These are phyloP conservation scores for Coniosporium apollinis DNA, from an alignment of 495 filamentous ascomycete genomes.

Conservation along the genomic window DNA sequence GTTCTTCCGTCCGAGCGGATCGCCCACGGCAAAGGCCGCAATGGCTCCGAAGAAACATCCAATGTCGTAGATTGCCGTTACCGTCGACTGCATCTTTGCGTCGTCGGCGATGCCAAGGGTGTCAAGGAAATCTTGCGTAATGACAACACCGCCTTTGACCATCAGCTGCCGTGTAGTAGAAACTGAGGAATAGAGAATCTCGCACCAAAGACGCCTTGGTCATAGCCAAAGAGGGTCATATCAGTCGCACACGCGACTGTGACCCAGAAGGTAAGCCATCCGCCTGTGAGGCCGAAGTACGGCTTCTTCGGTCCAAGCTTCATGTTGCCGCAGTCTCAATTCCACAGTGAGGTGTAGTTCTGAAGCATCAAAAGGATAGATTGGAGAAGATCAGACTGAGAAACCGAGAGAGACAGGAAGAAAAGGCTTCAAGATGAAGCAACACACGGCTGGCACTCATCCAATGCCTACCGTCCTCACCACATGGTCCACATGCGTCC, in stretches of 20 bases:
- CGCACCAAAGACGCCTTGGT: slow-evolving; percentile 21
- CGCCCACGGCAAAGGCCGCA: slow-evolving; percentile 6
- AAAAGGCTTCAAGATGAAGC: too few species aligned
- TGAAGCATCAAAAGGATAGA: too few species aligned
- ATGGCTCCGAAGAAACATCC: slow-evolving; percentile 16
- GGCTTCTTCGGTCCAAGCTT: too few species aligned
- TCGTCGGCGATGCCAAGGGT: slow-evolving; percentile 9
- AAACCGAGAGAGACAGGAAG: too few species aligned
- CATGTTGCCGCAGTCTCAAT: too few species aligned
- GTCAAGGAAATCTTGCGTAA: slow-evolving; percentile 16
- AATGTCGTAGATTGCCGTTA: slow-evolving; percentile 13
- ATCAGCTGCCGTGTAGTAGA: background rate
- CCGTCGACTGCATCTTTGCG: slow-evolving; percentile 3
- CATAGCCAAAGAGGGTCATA: slow-evolving; percentile 22
- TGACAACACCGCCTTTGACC: slow-evolving; percentile 15
- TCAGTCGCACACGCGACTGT: slow-evolving; percentile 17
- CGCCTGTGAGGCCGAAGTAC: slow-evolving; percentile 12
- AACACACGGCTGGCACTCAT: too few species aligned
- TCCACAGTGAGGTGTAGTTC: too few species aligned
- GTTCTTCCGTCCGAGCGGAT: slow-evolving; percentile 14
- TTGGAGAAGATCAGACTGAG: too few species aligned
- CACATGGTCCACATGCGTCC: too few species aligned
- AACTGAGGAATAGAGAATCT: too few species aligned
- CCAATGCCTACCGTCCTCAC: too few species aligned
- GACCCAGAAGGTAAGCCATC: slow-evolving; percentile 14